Conservation (phyloP, 163 green algal species). For the Volvox carteri region DNA sequence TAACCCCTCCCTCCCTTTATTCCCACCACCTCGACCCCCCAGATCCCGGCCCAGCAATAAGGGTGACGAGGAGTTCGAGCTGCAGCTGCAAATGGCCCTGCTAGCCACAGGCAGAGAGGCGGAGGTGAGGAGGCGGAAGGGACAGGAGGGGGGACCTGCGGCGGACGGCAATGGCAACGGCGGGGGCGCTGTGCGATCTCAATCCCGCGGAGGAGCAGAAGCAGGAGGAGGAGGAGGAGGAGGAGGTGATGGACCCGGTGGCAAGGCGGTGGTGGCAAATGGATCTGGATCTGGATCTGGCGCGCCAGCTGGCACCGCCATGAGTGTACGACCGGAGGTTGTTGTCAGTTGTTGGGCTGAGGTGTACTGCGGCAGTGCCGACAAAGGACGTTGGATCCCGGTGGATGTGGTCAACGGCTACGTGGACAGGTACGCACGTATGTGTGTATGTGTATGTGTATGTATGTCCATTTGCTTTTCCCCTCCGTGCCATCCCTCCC, state of each 20-base stretch:
- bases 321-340: slow-evolving; percentile 3
- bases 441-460: not conserved
- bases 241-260: not conserved
- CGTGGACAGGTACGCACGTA: slow-evolving; percentile 70
- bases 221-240: too few relatives aligned
- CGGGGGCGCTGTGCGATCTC: not conserved
- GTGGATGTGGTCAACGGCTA: slow-evolving; percentile 76
- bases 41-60: too few relatives aligned
- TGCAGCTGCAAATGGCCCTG: slow-evolving; percentile 87
- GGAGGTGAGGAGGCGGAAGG: not conserved
- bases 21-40: too few relatives aligned
- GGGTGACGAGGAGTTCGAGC: slow-evolving; percentile 92
- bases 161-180: not conserved
- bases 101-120: slow-evolving; percentile 58
- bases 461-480: not conserved
- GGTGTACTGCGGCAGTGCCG: slow-evolving; percentile 79
- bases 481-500: not conserved
- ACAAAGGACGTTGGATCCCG: slow-evolving; percentile 79
- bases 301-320: not conserved
- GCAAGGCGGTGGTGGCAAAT: not conserved
- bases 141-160: not conserved
- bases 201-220: not conserved
- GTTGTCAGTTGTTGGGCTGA: slow-evolving; percentile 72
- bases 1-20: not conserved
- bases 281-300: slow-evolving; percentile 2